Percentiles rank a stretch among this genome's conserved stretches.
These are phyloP conservation scores for Cladosporium velox DNA, from an alignment of 2,329 filamentous ascomycete species.

Conservation along the genomic window DNA sequence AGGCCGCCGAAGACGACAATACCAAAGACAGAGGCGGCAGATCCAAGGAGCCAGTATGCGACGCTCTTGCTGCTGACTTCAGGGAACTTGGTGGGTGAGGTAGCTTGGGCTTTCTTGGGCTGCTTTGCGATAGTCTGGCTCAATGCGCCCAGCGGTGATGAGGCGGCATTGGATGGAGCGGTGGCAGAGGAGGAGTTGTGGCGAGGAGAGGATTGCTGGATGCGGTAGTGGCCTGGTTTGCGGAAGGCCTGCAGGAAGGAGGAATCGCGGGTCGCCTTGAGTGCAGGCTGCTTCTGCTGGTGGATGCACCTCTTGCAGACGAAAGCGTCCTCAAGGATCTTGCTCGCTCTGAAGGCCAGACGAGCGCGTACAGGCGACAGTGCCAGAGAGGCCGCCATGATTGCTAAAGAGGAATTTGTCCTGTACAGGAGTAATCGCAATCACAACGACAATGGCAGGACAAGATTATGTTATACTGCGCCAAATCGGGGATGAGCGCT, in stretches of 20 bases:
- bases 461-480: slow-evolving; percentile 7
- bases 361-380: slow-evolving; percentile 16
- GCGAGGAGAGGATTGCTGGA: slow-evolving; percentile 26
- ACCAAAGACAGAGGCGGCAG: slow-evolving; percentile 90
- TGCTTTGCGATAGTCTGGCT: slow-evolving; percentile 32
- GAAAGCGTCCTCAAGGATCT: slow-evolving; percentile 30
- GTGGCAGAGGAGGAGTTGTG: slow-evolving; percentile 22
- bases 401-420: background rate
- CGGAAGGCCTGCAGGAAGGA: slow-evolving; percentile 40
- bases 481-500: slow-evolving; percentile 4
- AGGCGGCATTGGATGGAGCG: background rate
- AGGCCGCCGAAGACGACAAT: slow-evolving; percentile 95
- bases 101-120: slow-evolving; percentile 3
- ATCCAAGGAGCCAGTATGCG: slow-evolving; percentile 89
- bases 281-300: slow-evolving; percentile 27
- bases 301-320: slow-evolving; percentile 38
- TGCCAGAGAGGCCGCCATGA: slow-evolving; percentile 18
- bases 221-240: slow-evolving; percentile 27
- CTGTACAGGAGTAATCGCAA: background rate
- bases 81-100: slow-evolving; percentile 31
- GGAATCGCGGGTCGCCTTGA: slow-evolving; percentile 34
- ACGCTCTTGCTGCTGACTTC: slow-evolving; percentile 68
- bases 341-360: slow-evolving; percentile 17
- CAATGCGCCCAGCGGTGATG: slow-evolving; percentile 37
- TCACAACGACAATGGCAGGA: background rate